Conservation (phyloP, 495 filamentous ascomycete species). For the Penicillium antarcticum region DNA sequence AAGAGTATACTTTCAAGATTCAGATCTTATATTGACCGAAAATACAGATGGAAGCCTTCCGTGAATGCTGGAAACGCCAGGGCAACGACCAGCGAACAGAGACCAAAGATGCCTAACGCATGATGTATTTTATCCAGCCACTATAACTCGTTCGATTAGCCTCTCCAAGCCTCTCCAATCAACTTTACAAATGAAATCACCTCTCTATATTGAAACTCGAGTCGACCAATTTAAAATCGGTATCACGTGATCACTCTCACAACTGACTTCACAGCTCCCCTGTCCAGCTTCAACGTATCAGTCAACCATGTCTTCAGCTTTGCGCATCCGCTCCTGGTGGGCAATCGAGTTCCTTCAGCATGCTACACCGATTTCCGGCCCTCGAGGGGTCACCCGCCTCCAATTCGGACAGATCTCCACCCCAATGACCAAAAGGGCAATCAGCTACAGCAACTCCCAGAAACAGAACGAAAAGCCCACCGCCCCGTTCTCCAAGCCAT, state of each 20-base stretch:
- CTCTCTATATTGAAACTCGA: neutral
- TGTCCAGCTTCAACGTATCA: slow-evolving; percentile 1
- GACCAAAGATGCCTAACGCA: slow-evolving; percentile 64
- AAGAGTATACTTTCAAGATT: neutral
- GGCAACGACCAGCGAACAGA: slow-evolving; percentile 82
- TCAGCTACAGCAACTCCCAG: slow-evolving; percentile 15
- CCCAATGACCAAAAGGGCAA: slow-evolving; percentile 16
- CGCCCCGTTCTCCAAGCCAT: slow-evolving; percentile 14
- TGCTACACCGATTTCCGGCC: neutral
- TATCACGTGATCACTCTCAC: slow-evolving; percentile 12
- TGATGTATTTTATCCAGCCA: slow-evolving; percentile 4
- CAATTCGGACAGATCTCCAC: slow-evolving; percentile 9
- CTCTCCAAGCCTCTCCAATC: neutral
- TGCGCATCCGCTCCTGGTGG: slow-evolving; percentile 14
- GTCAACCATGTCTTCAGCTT: slow-evolving; percentile 19
- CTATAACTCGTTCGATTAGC: neutral
- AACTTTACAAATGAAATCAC: neutral
- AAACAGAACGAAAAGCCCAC: slow-evolving; percentile 13
- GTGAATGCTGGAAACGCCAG: slow-evolving; percentile 87
- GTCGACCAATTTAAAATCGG: neutral
- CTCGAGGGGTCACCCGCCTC: slow-evolving; percentile 1
- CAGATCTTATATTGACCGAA: slow-evolving; percentile 9
- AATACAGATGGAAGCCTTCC: slow-evolving; percentile 85
- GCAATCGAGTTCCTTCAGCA: slow-evolving; percentile 16
- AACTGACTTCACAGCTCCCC: slow-evolving; percentile 4